These are phyloP conservation scores for Vitis hybrid DNA, from an alignment of 177 flowering plant genomes.

Conservation along the genomic window DNA sequence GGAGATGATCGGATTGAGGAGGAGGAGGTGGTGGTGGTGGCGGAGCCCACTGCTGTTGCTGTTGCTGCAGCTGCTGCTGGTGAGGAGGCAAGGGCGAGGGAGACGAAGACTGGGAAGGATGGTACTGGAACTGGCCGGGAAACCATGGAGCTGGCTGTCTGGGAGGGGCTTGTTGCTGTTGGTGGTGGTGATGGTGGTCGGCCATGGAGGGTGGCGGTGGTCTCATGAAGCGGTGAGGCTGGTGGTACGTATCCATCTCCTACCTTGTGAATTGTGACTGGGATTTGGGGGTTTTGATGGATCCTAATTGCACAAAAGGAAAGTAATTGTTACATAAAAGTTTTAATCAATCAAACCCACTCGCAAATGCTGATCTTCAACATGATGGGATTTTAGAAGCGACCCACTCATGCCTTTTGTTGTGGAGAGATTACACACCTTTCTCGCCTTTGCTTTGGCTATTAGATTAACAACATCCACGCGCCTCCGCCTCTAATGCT, in stretches of 20 bases:
- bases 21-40: slow-evolving; percentile 20
- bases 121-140: slow-evolving; percentile 62
- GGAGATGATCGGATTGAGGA: slow-evolving; percentile 23
- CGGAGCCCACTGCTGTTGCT: slow-evolving; percentile 6
- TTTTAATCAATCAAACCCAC: too few relatives aligned
- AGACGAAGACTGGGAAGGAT: slow-evolving; percentile 30
- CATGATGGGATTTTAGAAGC: too few relatives aligned
- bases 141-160: slow-evolving; percentile 44
- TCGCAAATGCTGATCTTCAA: too few relatives aligned
- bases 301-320: too few relatives aligned
- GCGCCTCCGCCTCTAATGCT: too few relatives aligned
- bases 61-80: slow-evolving; percentile 1
- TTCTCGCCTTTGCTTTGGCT: too few relatives aligned
- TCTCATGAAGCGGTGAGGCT: slow-evolving; percentile 42
- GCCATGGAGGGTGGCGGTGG: slow-evolving; percentile 36
- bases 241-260: slow-evolving; percentile 47
- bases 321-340: too few relatives aligned
- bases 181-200: slow-evolving; percentile 39
- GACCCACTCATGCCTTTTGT: too few relatives aligned
- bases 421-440: too few relatives aligned
- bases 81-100: slow-evolving; percentile 33
- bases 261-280: background rate
- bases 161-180: slow-evolving; percentile 33
- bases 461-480: too few relatives aligned
- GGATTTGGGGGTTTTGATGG: background rate